Conservation (phyloP, 2,329 filamentous ascomycete genomes). For the Ilyonectria mors-panacis region DNA sequence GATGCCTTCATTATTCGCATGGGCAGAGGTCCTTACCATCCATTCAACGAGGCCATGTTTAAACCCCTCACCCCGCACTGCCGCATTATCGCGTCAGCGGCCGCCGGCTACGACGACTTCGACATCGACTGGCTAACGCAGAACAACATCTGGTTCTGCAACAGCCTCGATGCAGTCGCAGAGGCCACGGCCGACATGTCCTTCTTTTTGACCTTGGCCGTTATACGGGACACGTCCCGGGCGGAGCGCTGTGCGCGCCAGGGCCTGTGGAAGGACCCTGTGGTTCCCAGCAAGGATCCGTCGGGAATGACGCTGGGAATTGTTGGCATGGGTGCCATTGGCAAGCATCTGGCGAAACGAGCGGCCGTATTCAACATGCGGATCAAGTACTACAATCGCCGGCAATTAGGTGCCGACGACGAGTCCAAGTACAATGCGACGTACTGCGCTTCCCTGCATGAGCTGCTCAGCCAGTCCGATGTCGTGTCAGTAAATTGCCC, state of each 20-base stretch:
- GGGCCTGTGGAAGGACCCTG: constrained; percentile 56
- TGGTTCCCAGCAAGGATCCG: constrained; percentile 58
- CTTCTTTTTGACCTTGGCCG: constrained; percentile 51
- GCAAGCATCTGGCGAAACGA: constrained; percentile 59
- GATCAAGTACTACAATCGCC: constrained; percentile 61
- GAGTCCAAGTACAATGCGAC: constrained; percentile 54
- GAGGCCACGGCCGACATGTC: constrained; percentile 68
- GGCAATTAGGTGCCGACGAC: constrained; percentile 50
- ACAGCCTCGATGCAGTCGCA: constrained; percentile 66
- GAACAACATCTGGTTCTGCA: constrained; percentile 67
- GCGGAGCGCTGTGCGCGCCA: constrained; percentile 55
- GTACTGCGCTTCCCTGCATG: constrained; percentile 55
- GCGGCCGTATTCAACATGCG: constrained; percentile 60
- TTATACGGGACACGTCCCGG: constrained; percentile 61
- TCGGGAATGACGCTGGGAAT: constrained; percentile 62
- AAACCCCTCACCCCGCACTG: constrained; percentile 57
- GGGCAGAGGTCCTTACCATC: constrained; percentile 64
- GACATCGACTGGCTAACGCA: constrained; percentile 59
- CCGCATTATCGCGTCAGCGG: constrained; percentile 62
- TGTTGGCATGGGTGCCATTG: constrained; percentile 64
- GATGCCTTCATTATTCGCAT: constrained; percentile 66
- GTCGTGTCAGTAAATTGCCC: constrained; percentile 59
- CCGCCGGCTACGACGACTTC: constrained; percentile 65
- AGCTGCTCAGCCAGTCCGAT: constrained; percentile 58
- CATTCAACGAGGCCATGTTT: constrained; percentile 63